Evolutionary conservation across 163 green algal species (phyloP), one percentile per base, ranked within the genome.

Genomic region (Smithsoniella earleae): DNA sequence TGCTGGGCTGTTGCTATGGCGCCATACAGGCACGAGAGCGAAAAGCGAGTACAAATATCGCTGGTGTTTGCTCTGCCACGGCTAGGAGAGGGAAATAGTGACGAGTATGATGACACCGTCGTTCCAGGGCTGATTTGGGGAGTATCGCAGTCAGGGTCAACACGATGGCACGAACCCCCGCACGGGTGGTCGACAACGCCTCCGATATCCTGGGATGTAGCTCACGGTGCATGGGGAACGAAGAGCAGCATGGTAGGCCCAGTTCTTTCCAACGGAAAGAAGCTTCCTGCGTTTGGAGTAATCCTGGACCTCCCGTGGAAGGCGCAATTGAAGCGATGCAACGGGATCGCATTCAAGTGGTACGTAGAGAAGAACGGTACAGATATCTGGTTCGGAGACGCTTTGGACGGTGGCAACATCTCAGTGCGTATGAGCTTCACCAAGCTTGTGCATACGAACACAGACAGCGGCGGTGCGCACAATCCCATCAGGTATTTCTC

Each of bases 261-360:
- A n/a, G n/a, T n/a, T n/a, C n/a, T n/a, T n/a, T n/a, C n/a, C n/a
- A n/a, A n/a, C n/a, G n/a, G n/a, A n/a, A n/a, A n/a, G 3, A 31
- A 69, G 8, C 27, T 69, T 30, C 16, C 58, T 69, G 58, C 43
- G 58, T 34, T 45, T 36, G 31, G 27, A 0, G 58, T 69, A 6
- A 31, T 69, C 30, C 31, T 69, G 10, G 58, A 69, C 58, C 58
- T 69, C 30, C 58, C 58, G 4, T 69, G 58, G 58, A 22, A 16
- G 8, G 58, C 27, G 6, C 4, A 18, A 4, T n/a, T 69, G n/a
- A 30, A 6, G 6, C 40, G 22, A 13, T 33, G 25, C 18, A 69
- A 34, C 27, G 58, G 58, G 30, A 36, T 69, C 25, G 58, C 58
- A 4, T 69, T 69, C 58, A 69, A 69, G 58, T 69, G 58, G 58